A percentile compares a stretch with the other conserved stretches of the same genome.
Conservation (phyloP, 139 green algal species). For the Closterium sp. region DNA sequence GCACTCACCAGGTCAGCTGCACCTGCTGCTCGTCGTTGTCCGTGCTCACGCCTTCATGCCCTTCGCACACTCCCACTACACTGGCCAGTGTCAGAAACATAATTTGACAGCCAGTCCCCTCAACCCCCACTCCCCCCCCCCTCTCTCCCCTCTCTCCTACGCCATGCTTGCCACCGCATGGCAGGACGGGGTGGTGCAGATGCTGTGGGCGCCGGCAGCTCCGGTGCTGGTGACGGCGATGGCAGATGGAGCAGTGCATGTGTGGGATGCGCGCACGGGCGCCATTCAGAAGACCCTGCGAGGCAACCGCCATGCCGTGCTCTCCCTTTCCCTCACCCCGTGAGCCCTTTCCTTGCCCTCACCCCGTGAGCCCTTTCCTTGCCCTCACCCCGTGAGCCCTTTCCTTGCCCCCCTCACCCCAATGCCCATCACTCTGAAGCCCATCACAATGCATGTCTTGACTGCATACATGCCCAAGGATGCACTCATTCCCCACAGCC, state of each 20-base stretch:
- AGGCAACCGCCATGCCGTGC: conserved; percentile 7
- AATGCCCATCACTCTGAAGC: too few relatives aligned
- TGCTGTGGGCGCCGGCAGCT: conserved; percentile 38
- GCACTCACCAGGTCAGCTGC: neutral
- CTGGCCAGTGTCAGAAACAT: too few relatives aligned
- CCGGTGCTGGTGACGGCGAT: conserved; percentile 24
- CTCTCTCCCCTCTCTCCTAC: neutral
- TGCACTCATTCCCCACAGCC: too few relatives aligned
- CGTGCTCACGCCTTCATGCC: too few relatives aligned
- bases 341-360: neutral
- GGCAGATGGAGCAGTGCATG: conserved; percentile 9
- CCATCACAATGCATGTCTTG: too few relatives aligned
- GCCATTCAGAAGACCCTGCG: conserved; percentile 16
- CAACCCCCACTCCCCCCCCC: too few relatives aligned
- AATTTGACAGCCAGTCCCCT: neutral
- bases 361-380: conserved; percentile 4
- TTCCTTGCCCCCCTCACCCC: too few relatives aligned
- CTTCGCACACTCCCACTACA: too few relatives aligned
- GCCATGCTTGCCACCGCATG: neutral
- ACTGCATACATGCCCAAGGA: too few relatives aligned
- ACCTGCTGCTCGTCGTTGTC: too few relatives aligned
- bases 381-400: conserved; percentile 21
- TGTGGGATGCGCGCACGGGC: conserved; percentile 42
- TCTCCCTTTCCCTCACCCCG: conserved; percentile 25
- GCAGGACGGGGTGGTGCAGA: conserved; percentile 36